A percentile compares a stretch with the other conserved stretches of the same genome.
Conservation (phyloP, 148 eudicot species). For the Vaccinium myrtillus region DNA sequence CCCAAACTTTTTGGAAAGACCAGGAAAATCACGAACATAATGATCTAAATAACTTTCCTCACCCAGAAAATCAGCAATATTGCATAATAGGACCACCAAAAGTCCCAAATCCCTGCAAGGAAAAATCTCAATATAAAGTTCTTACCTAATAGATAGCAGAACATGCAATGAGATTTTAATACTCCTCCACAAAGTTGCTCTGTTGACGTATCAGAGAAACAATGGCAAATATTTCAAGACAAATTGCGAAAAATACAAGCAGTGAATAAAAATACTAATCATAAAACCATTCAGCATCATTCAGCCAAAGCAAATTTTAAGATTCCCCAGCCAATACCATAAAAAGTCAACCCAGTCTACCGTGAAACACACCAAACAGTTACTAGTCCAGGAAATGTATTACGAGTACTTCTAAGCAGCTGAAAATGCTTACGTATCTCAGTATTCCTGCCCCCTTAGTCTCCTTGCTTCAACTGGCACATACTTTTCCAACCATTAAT, state of each 20-base stretch:
- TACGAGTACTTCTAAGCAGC: not conserved
- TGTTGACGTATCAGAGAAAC: not conserved
- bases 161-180: not conserved
- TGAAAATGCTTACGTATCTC: not conserved
- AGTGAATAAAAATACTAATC: not conserved
- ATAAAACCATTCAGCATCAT: not conserved
- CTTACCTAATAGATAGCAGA: not conserved
- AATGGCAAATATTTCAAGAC: not conserved
- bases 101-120: constrained; percentile 77
- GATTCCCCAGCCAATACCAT: not conserved
- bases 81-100: constrained; percentile 62
- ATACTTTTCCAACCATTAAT: constrained; percentile 1
- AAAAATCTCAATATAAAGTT: constrained; percentile 2
- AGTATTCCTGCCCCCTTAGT: not conserved
- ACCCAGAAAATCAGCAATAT: constrained; percentile 59
- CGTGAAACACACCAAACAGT: not conserved
- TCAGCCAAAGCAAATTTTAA: not conserved
- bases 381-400: not conserved
- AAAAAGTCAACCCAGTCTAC: not conserved
- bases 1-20: constrained; percentile 44
- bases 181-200: not conserved
- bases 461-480: not conserved
- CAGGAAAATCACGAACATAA: constrained; percentile 92
- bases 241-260: not conserved
- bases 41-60: constrained; percentile 76